Conservation (phyloP, 2,329 filamentous ascomycete genomes). For the Aspergillus sp. region DNA sequence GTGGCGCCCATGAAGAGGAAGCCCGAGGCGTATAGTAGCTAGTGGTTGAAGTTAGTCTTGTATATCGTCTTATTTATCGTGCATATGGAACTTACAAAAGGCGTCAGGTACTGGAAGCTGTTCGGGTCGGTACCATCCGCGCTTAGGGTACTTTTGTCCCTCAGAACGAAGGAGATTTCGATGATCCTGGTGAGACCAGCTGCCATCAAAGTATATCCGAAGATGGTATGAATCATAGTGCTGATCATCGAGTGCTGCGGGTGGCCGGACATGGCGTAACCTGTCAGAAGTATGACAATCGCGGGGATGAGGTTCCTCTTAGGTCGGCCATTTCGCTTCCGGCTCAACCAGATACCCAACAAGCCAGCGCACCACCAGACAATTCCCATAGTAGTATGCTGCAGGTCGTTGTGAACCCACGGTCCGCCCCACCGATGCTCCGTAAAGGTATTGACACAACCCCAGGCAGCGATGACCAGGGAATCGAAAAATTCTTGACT, state of each 20-base stretch:
- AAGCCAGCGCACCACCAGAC: conserved; percentile 97
- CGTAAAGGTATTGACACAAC: conserved; percentile 96
- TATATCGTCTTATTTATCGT: background rate
- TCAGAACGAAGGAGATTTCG: conserved; percentile 86
- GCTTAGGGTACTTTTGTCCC: conserved; percentile 68
- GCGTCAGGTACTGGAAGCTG: conserved; percentile 72
- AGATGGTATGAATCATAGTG: conserved; percentile 83
- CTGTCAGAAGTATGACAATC: conserved; percentile 88
- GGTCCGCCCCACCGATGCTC: conserved; percentile 90
- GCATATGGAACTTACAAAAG: conserved; percentile 64
- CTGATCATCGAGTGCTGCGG: conserved; percentile 83
- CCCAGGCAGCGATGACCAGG: conserved; percentile 88
- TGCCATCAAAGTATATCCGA: conserved; percentile 94
- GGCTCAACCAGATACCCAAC: conserved; percentile 88
- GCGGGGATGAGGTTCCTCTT: conserved; percentile 92
- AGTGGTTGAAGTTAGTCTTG: conserved; percentile 31
- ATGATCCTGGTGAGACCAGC: conserved; percentile 83
- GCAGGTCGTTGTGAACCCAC: conserved; percentile 93
- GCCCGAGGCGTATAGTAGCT: conserved; percentile 89
- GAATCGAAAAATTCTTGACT: conserved; percentile 98
- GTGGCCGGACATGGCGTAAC: conserved; percentile 94
- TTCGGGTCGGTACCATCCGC: conserved; percentile 72
- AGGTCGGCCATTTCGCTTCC: conserved; percentile 78
- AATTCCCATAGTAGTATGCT: conserved; percentile 99
- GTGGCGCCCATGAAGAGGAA: conserved; percentile 98